Percentiles rank a stretch among this genome's conserved stretches.
These are phyloP conservation scores for Phytophthora hybrid DNA, from an alignment of 352 stramenopile genomes.

Conservation along the genomic window DNA sequence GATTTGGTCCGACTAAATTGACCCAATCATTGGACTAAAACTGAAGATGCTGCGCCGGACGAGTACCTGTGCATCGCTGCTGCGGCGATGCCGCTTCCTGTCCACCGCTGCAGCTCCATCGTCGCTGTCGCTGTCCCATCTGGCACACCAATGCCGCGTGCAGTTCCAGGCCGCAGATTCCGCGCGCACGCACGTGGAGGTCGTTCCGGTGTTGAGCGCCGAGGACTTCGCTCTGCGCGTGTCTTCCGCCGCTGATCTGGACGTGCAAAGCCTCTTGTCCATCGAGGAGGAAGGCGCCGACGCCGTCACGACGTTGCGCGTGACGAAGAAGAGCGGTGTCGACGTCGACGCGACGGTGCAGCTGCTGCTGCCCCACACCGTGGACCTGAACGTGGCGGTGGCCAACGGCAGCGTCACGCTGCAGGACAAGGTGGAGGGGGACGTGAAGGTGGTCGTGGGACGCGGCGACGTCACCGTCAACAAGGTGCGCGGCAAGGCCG, in stretches of 20 bases:
- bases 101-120: background rate
- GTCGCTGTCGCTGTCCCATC: slow-evolving; percentile 42
- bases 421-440: slow-evolving; percentile 74
- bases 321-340: slow-evolving; percentile 35
- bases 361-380: slow-evolving; percentile 50
- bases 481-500: slow-evolving; percentile 68
- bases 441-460: slow-evolving; percentile 69
- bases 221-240: slow-evolving; percentile 60
- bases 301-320: slow-evolving; percentile 32
- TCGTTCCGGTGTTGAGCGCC: slow-evolving; percentile 59
- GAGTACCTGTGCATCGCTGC: background rate
- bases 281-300: slow-evolving; percentile 35
- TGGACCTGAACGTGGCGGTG: slow-evolving; percentile 60
- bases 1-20: too few relatives aligned
- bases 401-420: slow-evolving; percentile 57
- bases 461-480: slow-evolving; percentile 64
- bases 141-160: slow-evolving; percentile 54
- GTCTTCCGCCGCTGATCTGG: background rate
- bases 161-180: slow-evolving; percentile 53
- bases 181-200: slow-evolving; percentile 41
- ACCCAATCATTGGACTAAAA: too few relatives aligned
- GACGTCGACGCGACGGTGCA: slow-evolving; percentile 27
- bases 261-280: slow-evolving; percentile 33
- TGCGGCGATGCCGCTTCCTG: background rate
- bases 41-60: background rate